A percentile compares a stretch with the other conserved stretches of the same genome.
Conservation (phyloP, 2,329 filamentous ascomycete genomes). For the Cryoendolithus antarcticus region DNA sequence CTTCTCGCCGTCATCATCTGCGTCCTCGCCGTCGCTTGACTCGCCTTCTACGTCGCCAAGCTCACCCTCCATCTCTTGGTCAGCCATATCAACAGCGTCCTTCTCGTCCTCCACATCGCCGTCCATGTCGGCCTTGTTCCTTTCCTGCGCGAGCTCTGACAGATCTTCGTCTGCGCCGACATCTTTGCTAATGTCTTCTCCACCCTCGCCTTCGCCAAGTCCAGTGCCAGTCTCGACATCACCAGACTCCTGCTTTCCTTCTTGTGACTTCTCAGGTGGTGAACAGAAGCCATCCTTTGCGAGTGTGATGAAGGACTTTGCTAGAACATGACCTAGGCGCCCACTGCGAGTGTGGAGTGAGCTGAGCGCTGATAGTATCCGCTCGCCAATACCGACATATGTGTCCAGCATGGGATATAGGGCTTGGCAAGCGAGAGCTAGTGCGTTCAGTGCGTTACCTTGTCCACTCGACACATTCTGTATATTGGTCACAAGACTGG, state of each 20-base stretch:
- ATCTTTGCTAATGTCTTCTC: constrained; percentile 96
- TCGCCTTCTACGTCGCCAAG: constrained; percentile 48
- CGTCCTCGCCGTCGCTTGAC: constrained; percentile 54
- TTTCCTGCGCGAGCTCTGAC: constrained; percentile 77
- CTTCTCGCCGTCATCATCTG: constrained; percentile 38
- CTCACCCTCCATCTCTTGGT: constrained; percentile 82
- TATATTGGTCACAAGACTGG: constrained; percentile 34
- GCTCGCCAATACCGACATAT: constrained; percentile 51
- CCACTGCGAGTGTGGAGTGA: constrained; percentile 56
- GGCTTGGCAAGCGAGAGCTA: constrained; percentile 47
- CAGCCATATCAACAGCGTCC: constrained; percentile 83
- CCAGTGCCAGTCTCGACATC: constrained; percentile 86
- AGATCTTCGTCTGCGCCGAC: constrained; percentile 88
- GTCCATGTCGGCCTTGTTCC: constrained; percentile 39
- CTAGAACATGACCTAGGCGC: constrained; percentile 65
- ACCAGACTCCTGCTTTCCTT: constrained; percentile 37
- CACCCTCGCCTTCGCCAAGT: constrained; percentile 86
- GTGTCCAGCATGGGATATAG: constrained; percentile 61
- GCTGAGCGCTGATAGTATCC: constrained; percentile 46
- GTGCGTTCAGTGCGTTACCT: constrained; percentile 30
- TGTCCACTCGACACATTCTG: constrained; percentile 25
- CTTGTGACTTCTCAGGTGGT: constrained; percentile 59
- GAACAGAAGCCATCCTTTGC: constrained; percentile 82
- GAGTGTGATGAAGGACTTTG: constrained; percentile 66
- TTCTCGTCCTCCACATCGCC: constrained; percentile 63